Evolutionary conservation across 371 early-diverging fungal species (phyloP).

Genomic region (Mortierella sp.): DNA sequence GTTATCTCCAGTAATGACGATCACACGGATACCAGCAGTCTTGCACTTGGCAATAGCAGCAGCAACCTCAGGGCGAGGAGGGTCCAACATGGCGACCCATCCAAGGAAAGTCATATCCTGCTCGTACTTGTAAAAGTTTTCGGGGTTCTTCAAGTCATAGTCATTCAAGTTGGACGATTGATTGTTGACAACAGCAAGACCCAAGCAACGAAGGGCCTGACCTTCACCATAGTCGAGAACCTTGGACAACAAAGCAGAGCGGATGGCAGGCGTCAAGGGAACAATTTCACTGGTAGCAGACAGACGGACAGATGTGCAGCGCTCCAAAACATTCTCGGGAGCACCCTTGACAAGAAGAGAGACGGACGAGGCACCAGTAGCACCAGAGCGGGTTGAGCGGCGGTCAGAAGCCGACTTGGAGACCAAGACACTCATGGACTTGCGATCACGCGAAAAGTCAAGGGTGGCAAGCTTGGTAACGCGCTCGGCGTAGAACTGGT

Average conservation of each 20-base stretch:
- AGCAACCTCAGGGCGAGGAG: slow-evolving; percentile 94
- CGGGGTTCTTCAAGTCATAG: slow-evolving; percentile 72
- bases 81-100: slow-evolving; percentile 95
- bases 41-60: slow-evolving; percentile 85
- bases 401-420: slow-evolving; percentile 42
- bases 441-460: slow-evolving; percentile 96
- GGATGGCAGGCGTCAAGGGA: slow-evolving; percentile 76
- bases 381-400: slow-evolving; percentile 45
- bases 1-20: slow-evolving; percentile 99
- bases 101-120: slow-evolving; percentile 91
- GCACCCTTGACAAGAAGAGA: slow-evolving; percentile 91
- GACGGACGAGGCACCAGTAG: slow-evolving; percentile 44
- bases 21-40: slow-evolving; percentile 95
- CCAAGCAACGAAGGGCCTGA: slow-evolving; percentile 88
- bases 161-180: slow-evolving; percentile 54
- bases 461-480: slow-evolving; percentile 68
- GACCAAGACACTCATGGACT: slow-evolving; percentile 94
- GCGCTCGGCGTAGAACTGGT: slow-evolving; percentile 37
- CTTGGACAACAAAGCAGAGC: slow-evolving; percentile 72
- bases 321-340: slow-evolving; percentile 92
- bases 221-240: slow-evolving; percentile 81
- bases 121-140: slow-evolving; percentile 76
- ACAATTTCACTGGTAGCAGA: slow-evolving; percentile 58
- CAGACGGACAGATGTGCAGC: slow-evolving; percentile 79
- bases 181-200: slow-evolving; percentile 85